Percentiles rank a stretch among this genome's conserved stretches.
These are phyloP conservation scores for Vaccinium darrowii DNA, from an alignment of 148 eudicot species.

Conservation along the genomic window DNA sequence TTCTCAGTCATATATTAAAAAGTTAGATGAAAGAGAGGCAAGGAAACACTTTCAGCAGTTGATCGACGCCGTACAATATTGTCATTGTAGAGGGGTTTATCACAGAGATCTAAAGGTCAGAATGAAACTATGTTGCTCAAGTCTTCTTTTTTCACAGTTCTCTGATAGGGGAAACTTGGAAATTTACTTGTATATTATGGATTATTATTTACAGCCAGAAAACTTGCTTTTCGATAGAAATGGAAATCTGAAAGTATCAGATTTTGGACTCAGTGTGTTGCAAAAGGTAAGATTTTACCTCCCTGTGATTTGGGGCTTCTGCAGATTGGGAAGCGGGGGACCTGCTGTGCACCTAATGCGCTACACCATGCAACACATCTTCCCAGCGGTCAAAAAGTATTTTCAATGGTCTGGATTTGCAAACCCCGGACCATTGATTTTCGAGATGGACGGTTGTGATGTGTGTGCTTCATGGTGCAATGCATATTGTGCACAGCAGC, in stretches of 20 bases:
- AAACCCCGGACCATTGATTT: too few relatives aligned
- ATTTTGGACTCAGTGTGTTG: constrained; percentile 59
- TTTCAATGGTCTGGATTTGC: too few relatives aligned
- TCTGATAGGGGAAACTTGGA: neutral
- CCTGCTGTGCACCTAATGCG: too few relatives aligned
- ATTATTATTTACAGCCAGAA: constrained; percentile 40
- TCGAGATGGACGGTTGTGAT: too few relatives aligned
- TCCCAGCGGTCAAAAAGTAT: too few relatives aligned
- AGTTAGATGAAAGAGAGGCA: constrained; percentile 36
- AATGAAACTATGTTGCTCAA: neutral
- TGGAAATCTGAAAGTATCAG: constrained; percentile 62
- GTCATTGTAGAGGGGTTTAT: constrained; percentile 29
- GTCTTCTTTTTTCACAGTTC: neutral
- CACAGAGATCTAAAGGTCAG: constrained; percentile 31
- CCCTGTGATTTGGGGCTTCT: neutral
- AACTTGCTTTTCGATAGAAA: constrained; percentile 55
- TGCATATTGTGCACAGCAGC: too few relatives aligned
- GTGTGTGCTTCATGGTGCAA: too few relatives aligned
- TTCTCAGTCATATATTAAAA: constrained; percentile 36
- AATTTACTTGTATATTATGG: neutral
- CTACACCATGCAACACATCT: too few relatives aligned
- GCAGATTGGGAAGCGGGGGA: too few relatives aligned
- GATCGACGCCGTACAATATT: constrained; percentile 42
- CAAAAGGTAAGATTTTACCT: constrained; percentile 34
- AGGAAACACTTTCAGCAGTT: constrained; percentile 53